Evolutionary conservation across 371 early-diverging fungal genomes (phyloP).

Genomic region (Lichtheimia ramosa): DNA sequence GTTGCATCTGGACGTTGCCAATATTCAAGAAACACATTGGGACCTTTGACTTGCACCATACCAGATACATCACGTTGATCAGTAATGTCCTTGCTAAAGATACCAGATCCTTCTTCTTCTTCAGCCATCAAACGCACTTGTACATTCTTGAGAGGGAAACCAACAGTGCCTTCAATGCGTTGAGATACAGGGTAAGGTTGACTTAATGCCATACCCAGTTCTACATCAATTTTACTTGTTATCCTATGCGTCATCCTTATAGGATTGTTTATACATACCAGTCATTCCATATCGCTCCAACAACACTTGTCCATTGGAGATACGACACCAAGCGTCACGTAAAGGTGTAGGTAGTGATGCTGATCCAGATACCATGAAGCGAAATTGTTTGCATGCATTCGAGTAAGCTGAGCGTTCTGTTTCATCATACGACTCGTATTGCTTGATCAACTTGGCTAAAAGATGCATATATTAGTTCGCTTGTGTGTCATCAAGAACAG

Average conservation of each 20-base stretch:
- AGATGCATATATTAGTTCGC: background rate
- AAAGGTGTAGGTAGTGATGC: constrained; percentile 73
- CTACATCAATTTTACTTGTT: constrained; percentile 16
- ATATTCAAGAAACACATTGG: constrained; percentile 73
- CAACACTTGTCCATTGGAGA: constrained; percentile 68
- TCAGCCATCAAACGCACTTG: constrained; percentile 60
- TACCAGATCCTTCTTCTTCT: constrained; percentile 25
- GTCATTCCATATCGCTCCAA: constrained; percentile 90
- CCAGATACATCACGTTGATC: constrained; percentile 54
- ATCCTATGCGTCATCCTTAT: too few relatives aligned
- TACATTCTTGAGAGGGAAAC: constrained; percentile 77
- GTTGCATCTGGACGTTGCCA: constrained; percentile 80
- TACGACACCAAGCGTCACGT: constrained; percentile 63
- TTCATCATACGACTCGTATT: constrained; percentile 35
- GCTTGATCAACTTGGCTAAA: constrained; percentile 57
- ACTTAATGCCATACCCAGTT: constrained; percentile 88
- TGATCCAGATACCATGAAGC: constrained; percentile 82
- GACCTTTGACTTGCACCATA: constrained; percentile 71
- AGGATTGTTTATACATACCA: constrained; percentile 16
- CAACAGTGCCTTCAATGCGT: constrained; percentile 71
- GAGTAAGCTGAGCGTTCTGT: constrained; percentile 33
- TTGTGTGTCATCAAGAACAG: too few relatives aligned
- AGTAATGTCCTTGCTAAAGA: constrained; percentile 48
- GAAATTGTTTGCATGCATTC: constrained; percentile 59
- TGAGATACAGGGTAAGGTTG: constrained; percentile 55